Base-by-base conservation (phyloP, 176 grass and related monocot species). In the Triticum turgidum region DNA sequence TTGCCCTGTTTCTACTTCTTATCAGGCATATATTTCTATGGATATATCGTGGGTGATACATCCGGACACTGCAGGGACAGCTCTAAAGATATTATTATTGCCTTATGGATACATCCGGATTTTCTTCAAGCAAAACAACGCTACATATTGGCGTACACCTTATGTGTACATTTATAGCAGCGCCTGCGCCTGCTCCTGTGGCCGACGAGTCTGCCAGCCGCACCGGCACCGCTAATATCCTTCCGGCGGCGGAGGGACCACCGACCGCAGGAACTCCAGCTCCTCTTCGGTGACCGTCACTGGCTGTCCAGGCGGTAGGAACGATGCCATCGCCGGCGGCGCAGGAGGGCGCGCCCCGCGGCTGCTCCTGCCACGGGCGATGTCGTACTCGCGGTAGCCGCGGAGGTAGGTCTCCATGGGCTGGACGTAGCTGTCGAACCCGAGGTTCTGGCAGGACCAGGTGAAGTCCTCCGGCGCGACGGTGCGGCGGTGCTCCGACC, bases 401-500 rank as follows among this genome's bases (percentile, higher is more conserved):
- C 24, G 71, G 76, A 90, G 66, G 80, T 90, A 92, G 22, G 84
- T 78, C 11, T 1, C 4, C 52, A 92, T 85, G 82, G 90, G 90
- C 21, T 72, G n/a, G 47, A 90, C 54, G 80, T 95, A 92, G 76
- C 80, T 41, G 47, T 90, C 83, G 76, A 97, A 88, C 0, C 90
- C 92, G 3, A 97, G 87, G 34, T 1, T 41, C 12, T 7, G 13
- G 75, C 87, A 74, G 6, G 85, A 56, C 85, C 72, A 45, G 32
- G 64, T 72, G n/a, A 91, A 89, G 83, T 97, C 92, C 17, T 95
- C 95, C 25, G 79, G 92, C 10, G 87, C 85, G 30, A 97, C 64
- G 80, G 85, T 95, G 64, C 82, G 89, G 63, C 89, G 85, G 34
- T 61, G 80, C 83, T 95, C 65, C 7, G 58, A 45, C 80, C 11